Conservation (phyloP, 495 filamentous ascomycete genomes). For the Penicillium cinerascens region DNA sequence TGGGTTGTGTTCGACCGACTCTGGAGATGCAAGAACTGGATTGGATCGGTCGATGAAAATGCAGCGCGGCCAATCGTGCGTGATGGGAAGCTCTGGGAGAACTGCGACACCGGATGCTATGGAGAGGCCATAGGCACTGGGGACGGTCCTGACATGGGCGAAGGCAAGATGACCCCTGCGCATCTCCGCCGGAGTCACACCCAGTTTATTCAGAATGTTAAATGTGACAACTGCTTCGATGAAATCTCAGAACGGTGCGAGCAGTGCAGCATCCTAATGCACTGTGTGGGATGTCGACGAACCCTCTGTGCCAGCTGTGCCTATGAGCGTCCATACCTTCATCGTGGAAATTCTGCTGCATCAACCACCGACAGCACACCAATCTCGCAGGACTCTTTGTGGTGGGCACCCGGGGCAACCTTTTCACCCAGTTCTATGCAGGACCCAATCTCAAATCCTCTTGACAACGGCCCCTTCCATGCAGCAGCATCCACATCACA, state of each 20-base stretch:
- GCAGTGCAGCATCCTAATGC: conserved; percentile 61
- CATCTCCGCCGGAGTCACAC: conserved; percentile 54
- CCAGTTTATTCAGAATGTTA: conserved; percentile 50
- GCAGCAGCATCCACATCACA: conserved; percentile 25
- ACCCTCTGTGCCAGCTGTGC: conserved; percentile 61
- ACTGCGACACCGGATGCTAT: conserved; percentile 50
- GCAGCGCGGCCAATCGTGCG: conserved; percentile 12
- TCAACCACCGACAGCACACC: background rate
- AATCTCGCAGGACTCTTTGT: conserved; percentile 32
- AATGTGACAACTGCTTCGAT: conserved; percentile 53
- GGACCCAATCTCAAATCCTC: conserved; percentile 34
- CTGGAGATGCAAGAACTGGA: conserved; percentile 58
- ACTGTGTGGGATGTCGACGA: conserved; percentile 60
- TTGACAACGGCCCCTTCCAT: conserved; percentile 29
- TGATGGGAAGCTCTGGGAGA: conserved; percentile 57
- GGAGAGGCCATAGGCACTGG: conserved; percentile 55
- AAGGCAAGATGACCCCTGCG: conserved; percentile 52
- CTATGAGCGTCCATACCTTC: conserved; percentile 52
- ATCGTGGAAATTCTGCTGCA: conserved; percentile 17
- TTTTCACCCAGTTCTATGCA: conserved; percentile 57
- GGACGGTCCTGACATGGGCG: conserved; percentile 37
- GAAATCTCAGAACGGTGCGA: conserved; percentile 56
- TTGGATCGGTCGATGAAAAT: conserved; percentile 40
- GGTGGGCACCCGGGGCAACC: conserved; percentile 57
- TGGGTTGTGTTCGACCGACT: conserved; percentile 64